phyloP scores from a whole-genome alignment of 2,329 filamentous ascomycete genomes.

The Xylariales sp. region DNA sequence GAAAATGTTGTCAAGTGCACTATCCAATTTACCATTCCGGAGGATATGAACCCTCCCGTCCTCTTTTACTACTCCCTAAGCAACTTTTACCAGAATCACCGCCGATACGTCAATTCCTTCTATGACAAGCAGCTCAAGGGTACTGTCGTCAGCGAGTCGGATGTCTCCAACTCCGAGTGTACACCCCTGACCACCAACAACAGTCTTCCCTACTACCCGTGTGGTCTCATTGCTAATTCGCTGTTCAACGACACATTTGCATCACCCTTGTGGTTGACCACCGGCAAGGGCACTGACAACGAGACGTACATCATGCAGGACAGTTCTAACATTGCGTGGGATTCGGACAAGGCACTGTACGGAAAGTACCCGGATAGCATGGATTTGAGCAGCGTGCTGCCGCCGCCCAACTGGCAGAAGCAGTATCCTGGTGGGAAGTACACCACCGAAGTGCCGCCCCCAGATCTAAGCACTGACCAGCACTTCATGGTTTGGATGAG shows the following conservation, averaged over 20 bases:
- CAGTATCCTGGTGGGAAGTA: constrained; percentile 71
- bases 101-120: constrained; percentile 89
- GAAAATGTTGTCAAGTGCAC: constrained; percentile 51
- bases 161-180: constrained; percentile 68
- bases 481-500: constrained; percentile 99
- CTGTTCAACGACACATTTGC: constrained; percentile 91
- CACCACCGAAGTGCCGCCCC: constrained; percentile 58
- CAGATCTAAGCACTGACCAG: constrained; percentile 71
- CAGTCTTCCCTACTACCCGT: constrained; percentile 83
- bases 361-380: constrained; percentile 48
- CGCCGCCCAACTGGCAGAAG: constrained; percentile 80
- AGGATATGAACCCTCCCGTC: constrained; percentile 75
- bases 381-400: constrained; percentile 58
- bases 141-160: constrained; percentile 50
- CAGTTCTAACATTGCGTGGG: constrained; percentile 72
- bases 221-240: constrained; percentile 93
- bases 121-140: constrained; percentile 78
- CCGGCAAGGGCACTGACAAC: constrained; percentile 29
- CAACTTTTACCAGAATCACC: constrained; percentile 99
- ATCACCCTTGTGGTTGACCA: constrained; percentile 58
- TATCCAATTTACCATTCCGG: constrained; percentile 74
- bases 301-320: constrained; percentile 71
- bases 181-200: constrained; percentile 56
- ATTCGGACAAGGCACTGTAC: constrained; percentile 77
- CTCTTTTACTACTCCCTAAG: constrained; percentile 93